Conservation (phyloP, 768 basidiomycete genomes). For the Fomitopsis pulvina region DNA sequence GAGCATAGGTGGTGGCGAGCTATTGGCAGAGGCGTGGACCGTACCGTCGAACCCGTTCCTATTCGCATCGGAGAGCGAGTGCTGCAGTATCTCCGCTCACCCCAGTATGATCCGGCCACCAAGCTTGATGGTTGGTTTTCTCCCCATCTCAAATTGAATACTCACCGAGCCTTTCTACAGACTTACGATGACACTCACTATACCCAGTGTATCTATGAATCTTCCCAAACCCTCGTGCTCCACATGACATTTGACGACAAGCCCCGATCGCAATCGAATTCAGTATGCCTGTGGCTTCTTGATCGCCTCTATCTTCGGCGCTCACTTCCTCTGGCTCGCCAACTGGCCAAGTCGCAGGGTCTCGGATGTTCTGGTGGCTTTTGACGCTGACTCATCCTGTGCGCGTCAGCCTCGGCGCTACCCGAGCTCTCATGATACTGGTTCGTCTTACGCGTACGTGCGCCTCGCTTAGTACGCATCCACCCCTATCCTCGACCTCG, state of each 20-base stretch:
- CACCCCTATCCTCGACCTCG: not conserved
- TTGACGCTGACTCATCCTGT: not conserved
- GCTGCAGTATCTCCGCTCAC: not conserved
- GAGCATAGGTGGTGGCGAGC: not conserved
- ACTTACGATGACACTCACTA: not conserved
- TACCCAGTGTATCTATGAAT: not conserved
- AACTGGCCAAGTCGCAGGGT: too few relatives aligned
- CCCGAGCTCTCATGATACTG: not conserved
- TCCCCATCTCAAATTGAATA: not conserved
- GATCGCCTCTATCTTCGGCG: not conserved
- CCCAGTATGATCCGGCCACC: not conserved
- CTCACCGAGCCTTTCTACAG: not conserved
- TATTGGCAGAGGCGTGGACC: not conserved
- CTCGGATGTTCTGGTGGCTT: not conserved
- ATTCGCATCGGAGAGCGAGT: not conserved
- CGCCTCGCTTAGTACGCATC: not conserved
- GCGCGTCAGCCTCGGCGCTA: not conserved
- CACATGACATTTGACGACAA: not conserved
- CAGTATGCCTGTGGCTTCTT: not conserved
- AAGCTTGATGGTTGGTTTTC: not conserved
- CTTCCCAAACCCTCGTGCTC: too few relatives aligned
- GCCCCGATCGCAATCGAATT: not conserved
- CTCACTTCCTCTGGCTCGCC: too few relatives aligned
- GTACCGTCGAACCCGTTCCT: not conserved
- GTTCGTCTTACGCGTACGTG: not conserved